Evolutionary conservation across 192 early-diverging fungal species (phyloP).

Genomic region (Coemansia umbellata): DNA sequence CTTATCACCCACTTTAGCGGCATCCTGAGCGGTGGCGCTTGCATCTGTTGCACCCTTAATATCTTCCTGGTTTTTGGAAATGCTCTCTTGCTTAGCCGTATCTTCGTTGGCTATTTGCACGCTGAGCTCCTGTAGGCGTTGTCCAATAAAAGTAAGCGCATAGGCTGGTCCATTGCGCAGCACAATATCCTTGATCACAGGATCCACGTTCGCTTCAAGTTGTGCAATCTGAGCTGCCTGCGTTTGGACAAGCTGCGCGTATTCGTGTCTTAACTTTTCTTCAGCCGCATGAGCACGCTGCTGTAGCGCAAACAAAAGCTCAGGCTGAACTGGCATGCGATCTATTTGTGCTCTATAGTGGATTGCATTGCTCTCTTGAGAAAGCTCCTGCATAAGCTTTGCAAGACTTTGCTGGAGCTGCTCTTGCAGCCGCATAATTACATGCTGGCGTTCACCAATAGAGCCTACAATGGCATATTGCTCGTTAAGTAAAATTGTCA

Average conservation of each 20-base stretch:
- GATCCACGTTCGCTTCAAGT: conserved; percentile 37
- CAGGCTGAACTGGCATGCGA: conserved; percentile 15
- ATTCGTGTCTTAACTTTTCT: conserved; percentile 17
- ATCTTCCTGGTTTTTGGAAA: too few relatives aligned
- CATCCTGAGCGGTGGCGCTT: too few relatives aligned
- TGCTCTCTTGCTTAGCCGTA: neutral
- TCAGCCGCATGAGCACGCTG: conserved; percentile 27
- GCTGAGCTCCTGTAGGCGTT: conserved; percentile 40
- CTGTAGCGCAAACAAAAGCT: conserved; percentile 34
- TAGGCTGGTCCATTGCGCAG: conserved; percentile 24
- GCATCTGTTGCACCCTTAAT: too few relatives aligned
- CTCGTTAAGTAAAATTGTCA: conserved; percentile 33
- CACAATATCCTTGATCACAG: conserved; percentile 40
- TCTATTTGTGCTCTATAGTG: conserved; percentile 38
- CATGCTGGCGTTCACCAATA: conserved; percentile 35
- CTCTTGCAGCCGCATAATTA: conserved; percentile 19
- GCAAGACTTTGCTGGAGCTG: conserved; percentile 34
- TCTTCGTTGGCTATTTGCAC: conserved; percentile 12
- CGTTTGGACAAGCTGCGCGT: conserved; percentile 19
- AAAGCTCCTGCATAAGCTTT: conserved; percentile 42
- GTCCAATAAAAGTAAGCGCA: conserved; percentile 36
- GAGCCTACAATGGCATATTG: conserved; percentile 26
- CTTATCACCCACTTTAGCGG: too few relatives aligned
- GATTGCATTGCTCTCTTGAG: conserved; percentile 36
- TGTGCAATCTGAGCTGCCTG: conserved; percentile 30